Evolutionary conservation across 2,329 filamentous ascomycete species (phyloP), one percentile per base, ranked within the genome.

Genomic region (Seiridium cupressi): DNA sequence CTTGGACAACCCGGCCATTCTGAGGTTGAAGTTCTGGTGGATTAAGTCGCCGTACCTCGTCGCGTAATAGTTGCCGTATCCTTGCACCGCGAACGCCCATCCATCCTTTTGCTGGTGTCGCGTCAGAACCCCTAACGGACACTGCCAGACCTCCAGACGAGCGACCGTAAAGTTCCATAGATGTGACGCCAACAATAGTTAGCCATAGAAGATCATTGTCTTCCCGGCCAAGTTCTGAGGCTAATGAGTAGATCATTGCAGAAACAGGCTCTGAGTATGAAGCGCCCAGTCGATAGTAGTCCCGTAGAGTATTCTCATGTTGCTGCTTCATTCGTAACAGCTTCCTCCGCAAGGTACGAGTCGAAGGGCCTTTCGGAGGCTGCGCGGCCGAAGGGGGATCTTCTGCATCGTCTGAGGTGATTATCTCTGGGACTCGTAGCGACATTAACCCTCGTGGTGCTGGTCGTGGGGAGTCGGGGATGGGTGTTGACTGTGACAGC

Each of bases 151-250:
- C 92, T 10, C 91, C 89, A 49, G 91, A 92, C 26, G 92, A 94
- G 59, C 92, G 88, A 13, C 93, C 93, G 65, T 95, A 96, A 1
- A 97, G 83, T 72, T 97, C 93, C 76, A 96, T 89, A 13, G 93
- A 96, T n/a, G 91, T 93, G 42, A 97, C 92, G 5, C 95, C 95
- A 34, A 99, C 92, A 69, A 98, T 97, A 5, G 93, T 88, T 61
- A 97, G 84, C 95, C 95, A 99, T 11, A 99, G 82, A 31, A 98
- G 81, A 69, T 99, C 93, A 69, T 98, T 99, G 74, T 98, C 94
- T 80, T 98, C 95, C 57, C 93, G 90, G 63, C 95, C 95, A 5
- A 99, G 85, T 71, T 98, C 95, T 1, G 93, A 97, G 1, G 94
- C 95, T 11, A 99, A 82, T 0, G 93, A 96, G 75, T 98, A 99